Evolutionary conservation across 768 basidiomycete species (phyloP), one percentile per base, ranked within the genome.

Genomic region (Russula lepida): DNA sequence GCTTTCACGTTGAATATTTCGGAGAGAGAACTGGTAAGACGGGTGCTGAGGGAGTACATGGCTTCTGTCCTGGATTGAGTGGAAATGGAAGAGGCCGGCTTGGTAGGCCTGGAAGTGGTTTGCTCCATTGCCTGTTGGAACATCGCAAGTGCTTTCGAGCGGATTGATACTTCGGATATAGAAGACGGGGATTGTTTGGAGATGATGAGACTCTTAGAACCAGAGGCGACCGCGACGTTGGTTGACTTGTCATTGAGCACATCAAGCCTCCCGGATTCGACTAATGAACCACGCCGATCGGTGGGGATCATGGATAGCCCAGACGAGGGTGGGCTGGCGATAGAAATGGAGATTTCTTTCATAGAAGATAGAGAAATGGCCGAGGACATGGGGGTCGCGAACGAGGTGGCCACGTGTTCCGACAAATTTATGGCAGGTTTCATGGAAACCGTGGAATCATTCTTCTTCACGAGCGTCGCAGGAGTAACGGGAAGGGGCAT

Each of bases 1-100:
- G 79, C 69, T 13, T 75, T 75, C 49, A 77, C 78, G 55, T 77
- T 73, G 47, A 75, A 79, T 41, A 75, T 74, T 41, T 81, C 83
- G 13, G 83, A 77, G 43, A 86, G 69, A 17, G 82, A 77, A 63
- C 78, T 74, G 44, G 75, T 72, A 23, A 77, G 66, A 58, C 73
- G 74, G 58, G 77, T 69, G 63, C 78, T 77, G 58, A 80, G 65
- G 71, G 67, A 58, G 72, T 70, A 60, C 67, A 72, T 50, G 2
- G 54, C 32, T 39, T 64, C 56, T 23, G 51, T 23, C 46, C 35
- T 54, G 52, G 56, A 27, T 33, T 37, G 53, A 7, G 52, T 35
- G 46, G 32, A 21, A 27, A 62, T 13, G 12, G 60, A 32, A 17
- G 63, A 39, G 39, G 55, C 44, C 3, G 47, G 35, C 43, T 64